Conservation (phyloP, 306 rosid genomes). For the Astragalus glycyphyllos region DNA sequence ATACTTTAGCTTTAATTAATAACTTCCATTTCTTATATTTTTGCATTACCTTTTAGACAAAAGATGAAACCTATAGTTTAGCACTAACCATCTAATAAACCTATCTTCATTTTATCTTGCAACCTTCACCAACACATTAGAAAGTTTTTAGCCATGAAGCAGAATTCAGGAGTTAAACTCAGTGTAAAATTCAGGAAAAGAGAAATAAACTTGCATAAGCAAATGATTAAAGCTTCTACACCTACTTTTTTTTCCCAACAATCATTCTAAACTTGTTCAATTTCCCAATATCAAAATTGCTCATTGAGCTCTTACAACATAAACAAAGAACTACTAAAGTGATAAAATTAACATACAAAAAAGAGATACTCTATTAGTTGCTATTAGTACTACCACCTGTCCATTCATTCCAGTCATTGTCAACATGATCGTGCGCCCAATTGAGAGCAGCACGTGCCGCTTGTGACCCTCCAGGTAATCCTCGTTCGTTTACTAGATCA, state of each 20-base stretch:
- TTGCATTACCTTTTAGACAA: too few species aligned
- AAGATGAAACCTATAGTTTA: too few species aligned
- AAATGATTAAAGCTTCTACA: not conserved
- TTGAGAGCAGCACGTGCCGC: constrained; percentile 86
- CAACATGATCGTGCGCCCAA: constrained; percentile 86
- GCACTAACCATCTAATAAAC: too few species aligned
- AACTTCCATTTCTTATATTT: too few species aligned
- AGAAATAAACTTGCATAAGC: not conserved
- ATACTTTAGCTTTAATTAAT: too few species aligned
- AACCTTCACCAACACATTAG: too few species aligned
- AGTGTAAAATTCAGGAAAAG: too few species aligned
- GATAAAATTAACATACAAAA: not conserved
- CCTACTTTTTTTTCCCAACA: not conserved
- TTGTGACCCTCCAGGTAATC: constrained; percentile 86
- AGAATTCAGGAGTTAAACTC: too few species aligned
- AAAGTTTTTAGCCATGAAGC: too few species aligned
- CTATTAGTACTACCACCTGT: constrained; percentile 52
- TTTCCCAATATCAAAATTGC: constrained; percentile 42
- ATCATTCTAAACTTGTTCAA: constrained; percentile 12
- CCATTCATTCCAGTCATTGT: constrained; percentile 95
- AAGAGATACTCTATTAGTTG: constrained; percentile 27
- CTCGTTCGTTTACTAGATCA: constrained; percentile 64
- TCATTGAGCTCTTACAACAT: constrained; percentile 44
- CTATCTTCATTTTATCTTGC: too few species aligned
- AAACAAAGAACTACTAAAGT: constrained; percentile 16